Evolutionary conservation across 768 basidiomycete genomes (phyloP).

Genomic region (Leucosporidium scottii): DNA sequence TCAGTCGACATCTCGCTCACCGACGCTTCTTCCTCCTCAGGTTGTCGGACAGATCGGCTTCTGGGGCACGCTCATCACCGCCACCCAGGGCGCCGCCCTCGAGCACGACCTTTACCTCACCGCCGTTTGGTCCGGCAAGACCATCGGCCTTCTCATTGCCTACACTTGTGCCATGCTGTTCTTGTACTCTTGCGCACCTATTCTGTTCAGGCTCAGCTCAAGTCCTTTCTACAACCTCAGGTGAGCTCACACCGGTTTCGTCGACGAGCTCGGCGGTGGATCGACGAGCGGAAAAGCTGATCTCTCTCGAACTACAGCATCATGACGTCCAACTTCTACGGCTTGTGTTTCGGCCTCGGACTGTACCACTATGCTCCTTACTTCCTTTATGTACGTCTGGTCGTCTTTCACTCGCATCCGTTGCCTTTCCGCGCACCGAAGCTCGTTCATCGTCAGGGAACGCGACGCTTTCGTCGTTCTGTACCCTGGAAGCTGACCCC

Average conservation of each 20-base stretch:
- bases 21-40: no score
- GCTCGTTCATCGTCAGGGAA: no score
- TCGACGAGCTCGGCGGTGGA: neutral
- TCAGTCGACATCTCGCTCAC: neutral
- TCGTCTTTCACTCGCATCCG: no score
- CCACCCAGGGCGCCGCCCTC: conserved; percentile 32
- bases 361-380: conserved; percentile 34
- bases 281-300: neutral
- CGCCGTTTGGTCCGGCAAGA: conserved; percentile 31
- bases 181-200: conserved; percentile 33
- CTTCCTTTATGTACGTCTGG: conserved; percentile 36
- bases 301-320: conserved; percentile 4
- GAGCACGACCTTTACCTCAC: conserved; percentile 31
- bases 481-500: no score
- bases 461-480: no score
- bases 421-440: no score
- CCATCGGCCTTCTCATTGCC: conserved; percentile 31
- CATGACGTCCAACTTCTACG: conserved; percentile 31
- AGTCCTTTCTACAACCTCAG: conserved; percentile 35
- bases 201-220: conserved; percentile 27
- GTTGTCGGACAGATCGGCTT: conserved; percentile 39
- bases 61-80: conserved; percentile 34
- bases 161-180: conserved; percentile 35
- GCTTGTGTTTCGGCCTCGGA: conserved; percentile 21
- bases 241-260: conserved; percentile 1